These are phyloP conservation scores for Macrolepiota fuliginosa DNA, from an alignment of 768 basidiomycete species.

Conservation along the genomic window DNA sequence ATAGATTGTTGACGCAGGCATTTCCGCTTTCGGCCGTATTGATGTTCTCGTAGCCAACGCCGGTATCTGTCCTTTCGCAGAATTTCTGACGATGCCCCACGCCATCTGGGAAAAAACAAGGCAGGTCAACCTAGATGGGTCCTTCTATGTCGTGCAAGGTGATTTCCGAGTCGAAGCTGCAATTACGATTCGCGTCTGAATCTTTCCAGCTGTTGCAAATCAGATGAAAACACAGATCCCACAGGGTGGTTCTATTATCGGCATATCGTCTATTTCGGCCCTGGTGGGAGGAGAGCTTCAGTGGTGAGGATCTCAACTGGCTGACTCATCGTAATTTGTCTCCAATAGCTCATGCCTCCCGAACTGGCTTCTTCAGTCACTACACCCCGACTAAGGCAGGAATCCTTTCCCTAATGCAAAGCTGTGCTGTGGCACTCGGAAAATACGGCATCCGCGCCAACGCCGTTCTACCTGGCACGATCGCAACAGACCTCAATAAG, in stretches of 20 bases:
- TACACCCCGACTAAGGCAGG: constrained; percentile 83
- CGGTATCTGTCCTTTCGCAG: constrained; percentile 76
- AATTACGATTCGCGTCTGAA: neutral
- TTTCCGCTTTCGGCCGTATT: constrained; percentile 61
- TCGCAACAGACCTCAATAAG: constrained; percentile 76
- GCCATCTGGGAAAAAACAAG: constrained; percentile 62
- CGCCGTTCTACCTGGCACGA: constrained; percentile 72
- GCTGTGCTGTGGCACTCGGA: constrained; percentile 74
- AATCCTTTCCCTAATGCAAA: constrained; percentile 76
- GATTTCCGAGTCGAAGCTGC: neutral
- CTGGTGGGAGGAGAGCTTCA: constrained; percentile 75
- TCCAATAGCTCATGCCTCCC: neutral
- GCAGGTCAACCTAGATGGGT: constrained; percentile 73
- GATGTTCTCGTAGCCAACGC: constrained; percentile 49
- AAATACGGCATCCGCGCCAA: constrained; percentile 74
- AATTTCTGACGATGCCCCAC: constrained; percentile 68
- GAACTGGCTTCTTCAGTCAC: constrained; percentile 38
- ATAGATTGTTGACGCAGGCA: constrained; percentile 61
- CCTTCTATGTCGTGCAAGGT: constrained; percentile 72
- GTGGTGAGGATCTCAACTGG: constrained; percentile 34
- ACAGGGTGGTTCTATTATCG: constrained; percentile 73
- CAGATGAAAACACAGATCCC: constrained; percentile 71
- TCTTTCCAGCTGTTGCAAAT: constrained; percentile 55
- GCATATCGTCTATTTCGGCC: constrained; percentile 76
- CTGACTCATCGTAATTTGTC: constrained; percentile 1